Percentiles rank a stretch among this genome's conserved stretches.
Conservation (phyloP, 208 protist genomes). For the Trypanosomatidae sp. region DNA sequence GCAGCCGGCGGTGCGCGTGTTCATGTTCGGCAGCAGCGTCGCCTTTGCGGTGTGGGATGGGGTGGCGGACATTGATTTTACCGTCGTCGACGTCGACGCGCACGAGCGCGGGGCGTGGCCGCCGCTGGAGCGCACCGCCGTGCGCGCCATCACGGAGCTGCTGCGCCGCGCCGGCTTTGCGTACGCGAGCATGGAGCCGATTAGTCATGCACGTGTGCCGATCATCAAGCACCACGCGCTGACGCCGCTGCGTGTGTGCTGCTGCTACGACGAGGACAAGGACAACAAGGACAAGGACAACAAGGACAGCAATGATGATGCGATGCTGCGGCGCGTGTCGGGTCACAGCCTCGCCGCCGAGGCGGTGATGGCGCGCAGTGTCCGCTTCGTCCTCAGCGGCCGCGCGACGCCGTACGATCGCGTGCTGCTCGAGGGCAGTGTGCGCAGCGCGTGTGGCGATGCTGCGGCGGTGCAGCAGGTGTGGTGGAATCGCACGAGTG, state of each 20-base stretch:
- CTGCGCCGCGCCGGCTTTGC: conserved; percentile 75
- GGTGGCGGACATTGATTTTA: conserved; percentile 82
- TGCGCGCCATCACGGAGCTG: conserved; percentile 74
- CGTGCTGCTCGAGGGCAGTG: conserved; percentile 55
- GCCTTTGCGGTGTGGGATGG: conserved; percentile 81
- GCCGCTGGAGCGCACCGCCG: conserved; percentile 63
- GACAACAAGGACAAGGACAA: neutral
- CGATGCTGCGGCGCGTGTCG: neutral
- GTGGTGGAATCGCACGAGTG: conserved; percentile 73
- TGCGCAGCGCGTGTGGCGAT: conserved; percentile 34
- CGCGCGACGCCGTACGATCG: conserved; percentile 38
- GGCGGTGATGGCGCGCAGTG: conserved; percentile 49
- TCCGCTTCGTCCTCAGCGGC: conserved; percentile 43
- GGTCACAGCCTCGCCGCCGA: conserved; percentile 33
- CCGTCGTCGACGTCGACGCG: conserved; percentile 67
- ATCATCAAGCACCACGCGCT: conserved; percentile 88
- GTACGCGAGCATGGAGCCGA: conserved; percentile 70
- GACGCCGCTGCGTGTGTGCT: conserved; percentile 23
- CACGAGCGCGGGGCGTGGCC: conserved; percentile 55
- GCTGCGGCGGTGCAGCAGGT: conserved; percentile 49
- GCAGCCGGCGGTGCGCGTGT: conserved; percentile 57
- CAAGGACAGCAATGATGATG: neutral
- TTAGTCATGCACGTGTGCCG: conserved; percentile 74
- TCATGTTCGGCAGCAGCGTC: conserved; percentile 78
- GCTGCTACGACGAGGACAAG: neutral